Conservation (phyloP, 345 rosid genomes). For the Lumnitzera littorea region DNA sequence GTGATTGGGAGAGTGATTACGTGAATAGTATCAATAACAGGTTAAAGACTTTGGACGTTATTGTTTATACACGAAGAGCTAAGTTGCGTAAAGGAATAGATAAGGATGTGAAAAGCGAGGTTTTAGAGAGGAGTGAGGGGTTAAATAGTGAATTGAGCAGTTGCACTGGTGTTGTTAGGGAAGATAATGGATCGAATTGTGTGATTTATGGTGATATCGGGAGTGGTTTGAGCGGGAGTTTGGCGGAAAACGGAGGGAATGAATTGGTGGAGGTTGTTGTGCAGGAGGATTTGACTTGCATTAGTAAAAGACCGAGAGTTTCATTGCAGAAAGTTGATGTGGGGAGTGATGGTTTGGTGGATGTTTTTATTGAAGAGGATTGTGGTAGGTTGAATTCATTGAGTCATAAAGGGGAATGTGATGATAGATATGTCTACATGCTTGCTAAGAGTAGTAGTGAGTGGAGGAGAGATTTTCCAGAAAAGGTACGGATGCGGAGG, state of each 20-base stretch:
- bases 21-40: conserved; percentile 33
- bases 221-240: conserved; percentile 1
- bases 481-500: conserved; percentile 1
- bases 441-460: conserved; percentile 14
- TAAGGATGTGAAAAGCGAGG: background rate
- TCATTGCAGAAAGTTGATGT: background rate
- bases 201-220: background rate
- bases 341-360: conserved; percentile 12
- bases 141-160: too few species aligned
- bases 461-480: conserved; percentile 5
- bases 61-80: conserved; percentile 67
- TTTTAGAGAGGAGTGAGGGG: conserved; percentile 1
- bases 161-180: background rate
- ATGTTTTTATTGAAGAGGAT: conserved; percentile 13
- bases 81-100: conserved; percentile 18
- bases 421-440: conserved; percentile 9
- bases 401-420: conserved; percentile 5
- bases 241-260: conserved; percentile 9
- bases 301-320: conserved; percentile 14
- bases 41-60: conserved; percentile 43
- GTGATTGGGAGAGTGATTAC: conserved; percentile 26
- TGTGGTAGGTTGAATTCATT: background rate
- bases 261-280: conserved; percentile 25
- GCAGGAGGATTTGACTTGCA: conserved; percentile 19
- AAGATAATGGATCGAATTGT: background rate